Evolutionary conservation across 495 filamentous ascomycete species (phyloP), one percentile per base, ranked within the genome.

Genomic region (Umbilicaria muhlenbergii): DNA sequence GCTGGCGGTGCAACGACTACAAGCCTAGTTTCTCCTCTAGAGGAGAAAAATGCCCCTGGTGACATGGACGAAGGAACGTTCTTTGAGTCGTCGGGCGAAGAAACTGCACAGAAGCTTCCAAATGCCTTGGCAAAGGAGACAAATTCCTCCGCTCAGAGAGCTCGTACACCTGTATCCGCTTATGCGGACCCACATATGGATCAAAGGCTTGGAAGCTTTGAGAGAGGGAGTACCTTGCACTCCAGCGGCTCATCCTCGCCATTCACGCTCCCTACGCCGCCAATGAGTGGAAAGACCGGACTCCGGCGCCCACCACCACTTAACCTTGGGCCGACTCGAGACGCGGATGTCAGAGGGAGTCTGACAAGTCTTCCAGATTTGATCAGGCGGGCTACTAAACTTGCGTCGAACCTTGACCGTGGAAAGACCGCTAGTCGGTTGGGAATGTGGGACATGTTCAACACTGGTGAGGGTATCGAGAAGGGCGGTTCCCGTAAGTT

Each of bases 311-410:
- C 85, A 36, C 81, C 84, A 21, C 71, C 75, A 2, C 60, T 94
- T 21, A 75, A 96, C 53, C 75, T 94, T 34, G 77, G 81, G 56
- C 82, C 82, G 11, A 77, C 89, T 11, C 71, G 75, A 35, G 77
- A 81, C 46, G 83, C 86, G 16, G 83, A 91, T 51, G 71, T 80
- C 11, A 75, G 86, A 49, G 87, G 85, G 8, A 94, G 86, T 54
- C 63, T 93, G 49, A 94, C 91, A 5, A 94, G 86, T 60, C 63
- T 98, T 41, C 81, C 86, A 0, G 91, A 95, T 60, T 64, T 98
- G 43, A 96, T 98, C 46, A 70, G 76, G 48, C 72, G 91, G 38
- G 91, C 91, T 3, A 95, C 88, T 1, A 78, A 75, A 49, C 66
- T 96, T 18, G 91, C 91, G 5, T 72, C 87, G 0, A 86, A 88